Percentiles rank a stretch among this genome's conserved stretches.
These are phyloP conservation scores for Gentiana straminea DNA, from an alignment of 257 asterid genomes.

Conservation along the genomic window DNA sequence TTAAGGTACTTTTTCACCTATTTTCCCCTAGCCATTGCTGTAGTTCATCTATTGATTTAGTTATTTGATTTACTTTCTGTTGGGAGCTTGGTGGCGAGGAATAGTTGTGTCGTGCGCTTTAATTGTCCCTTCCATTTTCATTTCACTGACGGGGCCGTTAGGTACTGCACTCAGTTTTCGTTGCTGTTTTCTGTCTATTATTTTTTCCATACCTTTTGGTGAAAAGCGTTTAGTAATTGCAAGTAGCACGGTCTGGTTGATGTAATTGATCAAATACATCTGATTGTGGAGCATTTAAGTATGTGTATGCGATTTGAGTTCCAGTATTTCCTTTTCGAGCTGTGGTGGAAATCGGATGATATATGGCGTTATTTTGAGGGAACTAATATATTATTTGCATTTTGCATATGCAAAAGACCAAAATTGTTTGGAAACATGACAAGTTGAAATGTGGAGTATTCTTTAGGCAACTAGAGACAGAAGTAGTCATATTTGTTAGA, in stretches of 20 bases:
- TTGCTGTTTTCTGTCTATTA: neutral
- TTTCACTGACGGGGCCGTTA: neutral
- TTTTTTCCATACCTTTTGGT: neutral
- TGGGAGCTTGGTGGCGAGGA: neutral
- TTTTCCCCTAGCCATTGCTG: slow-evolving; percentile 1
- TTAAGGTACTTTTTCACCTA: neutral
- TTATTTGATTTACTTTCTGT: neutral
- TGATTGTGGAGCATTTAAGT: too few species aligned
- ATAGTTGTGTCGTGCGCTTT: neutral
- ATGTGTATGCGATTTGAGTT: neutral
- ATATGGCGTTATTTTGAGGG: neutral
- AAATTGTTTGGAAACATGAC: neutral
- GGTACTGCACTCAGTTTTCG: neutral
- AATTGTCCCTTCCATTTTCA: neutral
- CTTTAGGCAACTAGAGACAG: neutral
- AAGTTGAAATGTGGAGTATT: neutral
- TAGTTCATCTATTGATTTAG: neutral
- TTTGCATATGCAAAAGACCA: neutral
- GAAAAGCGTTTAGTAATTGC: too few species aligned
- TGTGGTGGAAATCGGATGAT: neutral
- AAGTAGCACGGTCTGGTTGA: too few species aligned
- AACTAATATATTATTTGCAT: neutral
- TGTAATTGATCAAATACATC: too few species aligned
- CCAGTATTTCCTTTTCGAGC: neutral
- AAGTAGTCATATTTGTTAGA: too few species aligned